Evolutionary conservation across 2,329 filamentous ascomycete species (phyloP).

Genomic region (Zarea fungicola): DNA sequence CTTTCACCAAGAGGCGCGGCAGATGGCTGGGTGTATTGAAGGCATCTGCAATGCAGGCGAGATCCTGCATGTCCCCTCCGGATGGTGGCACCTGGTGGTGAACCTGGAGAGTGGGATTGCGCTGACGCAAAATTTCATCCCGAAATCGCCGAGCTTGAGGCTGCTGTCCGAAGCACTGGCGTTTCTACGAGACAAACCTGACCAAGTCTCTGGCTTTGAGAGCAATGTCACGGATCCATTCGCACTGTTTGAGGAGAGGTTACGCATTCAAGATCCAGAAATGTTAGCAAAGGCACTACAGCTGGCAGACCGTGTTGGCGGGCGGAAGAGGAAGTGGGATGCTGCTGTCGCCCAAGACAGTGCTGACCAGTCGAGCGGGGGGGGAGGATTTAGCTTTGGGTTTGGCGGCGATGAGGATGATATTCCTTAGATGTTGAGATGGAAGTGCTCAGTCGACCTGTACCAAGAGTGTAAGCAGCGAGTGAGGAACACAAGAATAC

Average conservation of each 20-base stretch:
- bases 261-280: slow-evolving; percentile 59
- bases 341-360: slow-evolving; percentile 54
- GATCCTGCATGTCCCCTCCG: slow-evolving; percentile 84
- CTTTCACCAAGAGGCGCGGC: slow-evolving; percentile 79
- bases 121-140: slow-evolving; percentile 93
- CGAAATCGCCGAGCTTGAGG: slow-evolving; percentile 45
- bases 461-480: too few relatives aligned
- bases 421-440: too few relatives aligned
- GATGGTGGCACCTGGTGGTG: slow-evolving; percentile 96
- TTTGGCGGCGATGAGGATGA: slow-evolving; percentile 47
- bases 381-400: slow-evolving; percentile 48
- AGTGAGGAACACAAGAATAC: too few relatives aligned
- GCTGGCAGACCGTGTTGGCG: slow-evolving; percentile 58
- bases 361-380: slow-evolving; percentile 28
- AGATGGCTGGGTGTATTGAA: slow-evolving; percentile 71
- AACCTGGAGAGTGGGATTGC: slow-evolving; percentile 83
- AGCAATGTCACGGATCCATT: slow-evolving; percentile 68
- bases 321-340: slow-evolving; percentile 83
- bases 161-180: slow-evolving; percentile 70
- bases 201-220: slow-evolving; percentile 83
- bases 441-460: too few relatives aligned
- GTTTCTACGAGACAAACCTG: slow-evolving; percentile 75
- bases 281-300: slow-evolving; percentile 61
- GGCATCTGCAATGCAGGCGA: slow-evolving; percentile 81
- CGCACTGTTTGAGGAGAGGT: slow-evolving; percentile 64